Conservation (phyloP, 2,329 filamentous ascomycete genomes). For the Fusarium dimerum region DNA sequence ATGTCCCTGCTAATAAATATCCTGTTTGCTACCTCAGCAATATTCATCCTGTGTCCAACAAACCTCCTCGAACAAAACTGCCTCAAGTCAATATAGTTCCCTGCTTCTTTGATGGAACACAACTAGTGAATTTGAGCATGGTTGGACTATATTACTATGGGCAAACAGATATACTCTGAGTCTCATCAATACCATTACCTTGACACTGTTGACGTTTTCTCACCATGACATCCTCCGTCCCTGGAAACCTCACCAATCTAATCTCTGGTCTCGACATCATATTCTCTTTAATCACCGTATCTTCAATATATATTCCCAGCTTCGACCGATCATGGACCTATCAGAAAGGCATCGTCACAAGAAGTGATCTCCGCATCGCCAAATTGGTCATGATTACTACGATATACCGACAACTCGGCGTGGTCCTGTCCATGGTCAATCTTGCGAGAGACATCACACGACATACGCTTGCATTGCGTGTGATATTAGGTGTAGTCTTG, state of each 20-base stretch:
- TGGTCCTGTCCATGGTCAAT: not conserved
- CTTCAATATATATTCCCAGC: not conserved
- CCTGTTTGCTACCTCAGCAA: too few species aligned
- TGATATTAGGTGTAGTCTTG: not conserved
- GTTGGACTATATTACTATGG: too few species aligned
- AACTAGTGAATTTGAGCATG: too few species aligned
- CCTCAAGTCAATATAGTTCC: too few species aligned
- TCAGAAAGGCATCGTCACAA: not conserved
- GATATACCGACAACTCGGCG: not conserved
- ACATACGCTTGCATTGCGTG: not conserved
- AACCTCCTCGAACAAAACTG: too few species aligned
- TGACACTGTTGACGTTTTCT: too few species aligned
- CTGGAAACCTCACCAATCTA: not conserved
- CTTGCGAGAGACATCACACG: not conserved
- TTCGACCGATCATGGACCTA: constrained; percentile 1
- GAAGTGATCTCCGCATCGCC: not conserved
- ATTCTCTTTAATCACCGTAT: not conserved
- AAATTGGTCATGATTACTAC: not conserved
- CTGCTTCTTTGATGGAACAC: too few species aligned
- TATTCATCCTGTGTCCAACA: too few species aligned
- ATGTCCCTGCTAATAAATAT: too few species aligned
- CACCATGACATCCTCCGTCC: too few species aligned
- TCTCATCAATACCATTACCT: too few species aligned
- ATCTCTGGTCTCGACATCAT: not conserved
- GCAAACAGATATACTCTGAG: too few species aligned